Evolutionary conservation across 176 grass and related monocot species (phyloP).

Genomic region (Bonia amplexicaulis): DNA sequence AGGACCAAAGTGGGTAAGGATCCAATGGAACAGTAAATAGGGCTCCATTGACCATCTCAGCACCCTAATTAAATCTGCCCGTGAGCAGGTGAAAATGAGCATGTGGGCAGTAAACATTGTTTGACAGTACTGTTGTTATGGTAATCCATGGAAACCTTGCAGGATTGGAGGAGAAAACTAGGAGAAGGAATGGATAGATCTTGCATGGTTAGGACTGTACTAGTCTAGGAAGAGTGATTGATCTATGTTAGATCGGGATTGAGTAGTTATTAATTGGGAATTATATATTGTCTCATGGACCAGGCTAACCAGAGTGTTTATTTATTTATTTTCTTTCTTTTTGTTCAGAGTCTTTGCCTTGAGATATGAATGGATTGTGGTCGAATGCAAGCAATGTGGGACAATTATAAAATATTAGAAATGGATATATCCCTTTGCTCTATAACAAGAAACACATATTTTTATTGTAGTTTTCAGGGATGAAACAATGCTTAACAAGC

Average conservation of each 20-base stretch:
- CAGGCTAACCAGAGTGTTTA: not conserved
- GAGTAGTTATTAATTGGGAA: not conserved
- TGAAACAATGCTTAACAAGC: not conserved
- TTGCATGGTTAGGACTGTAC: constrained; percentile 6
- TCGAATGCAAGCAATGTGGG: constrained; percentile 29
- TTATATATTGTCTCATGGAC: constrained; percentile 19
- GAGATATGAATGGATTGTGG: constrained; percentile 23
- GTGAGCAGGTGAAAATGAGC: not conserved
- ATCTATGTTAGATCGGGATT: constrained; percentile 32
- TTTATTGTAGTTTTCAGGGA: not conserved
- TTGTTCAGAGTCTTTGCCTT: constrained; percentile 9
- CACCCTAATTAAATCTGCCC: not conserved
- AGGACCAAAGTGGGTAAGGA: constrained; percentile 22
- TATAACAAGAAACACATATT: not conserved
- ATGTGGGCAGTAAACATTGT: constrained; percentile 15
- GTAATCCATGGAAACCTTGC: not conserved
- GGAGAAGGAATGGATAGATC: constrained; percentile 14
- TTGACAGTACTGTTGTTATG: constrained; percentile 16
- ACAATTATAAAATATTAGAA: not conserved
- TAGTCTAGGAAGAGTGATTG: constrained; percentile 22
- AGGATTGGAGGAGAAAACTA: not conserved
- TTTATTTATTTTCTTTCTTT: not conserved
- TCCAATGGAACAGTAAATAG: constrained; percentile 47
- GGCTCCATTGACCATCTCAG: not conserved
- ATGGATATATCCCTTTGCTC: not conserved